Conservation (phyloP, 257 asterid genomes). For the Solanum virginianum region DNA sequence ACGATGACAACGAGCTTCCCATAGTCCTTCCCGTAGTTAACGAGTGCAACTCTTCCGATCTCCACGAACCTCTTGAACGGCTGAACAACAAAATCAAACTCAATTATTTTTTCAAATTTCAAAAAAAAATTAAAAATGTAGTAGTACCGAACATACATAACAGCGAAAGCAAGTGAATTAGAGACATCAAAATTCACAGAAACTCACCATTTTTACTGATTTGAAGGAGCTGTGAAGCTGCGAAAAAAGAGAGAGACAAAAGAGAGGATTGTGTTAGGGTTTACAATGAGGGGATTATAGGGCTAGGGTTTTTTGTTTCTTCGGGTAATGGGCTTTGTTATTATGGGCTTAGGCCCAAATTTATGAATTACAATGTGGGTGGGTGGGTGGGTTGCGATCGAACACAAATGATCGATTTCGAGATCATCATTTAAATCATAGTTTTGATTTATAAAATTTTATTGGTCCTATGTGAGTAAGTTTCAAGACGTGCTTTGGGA, state of each 20-base stretch:
- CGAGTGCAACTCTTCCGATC: slow-evolving; percentile 73
- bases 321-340: not conserved
- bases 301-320: not conserved
- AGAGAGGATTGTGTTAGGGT: not conserved
- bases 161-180: not conserved
- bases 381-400: not conserved
- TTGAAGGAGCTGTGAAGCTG: not conserved
- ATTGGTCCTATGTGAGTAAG: too few relatives aligned
- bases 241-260: not conserved
- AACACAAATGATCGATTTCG: too few relatives aligned
- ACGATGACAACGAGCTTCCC: slow-evolving; percentile 66
- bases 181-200: not conserved
- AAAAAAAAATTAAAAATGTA: not conserved
- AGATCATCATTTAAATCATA: not conserved
- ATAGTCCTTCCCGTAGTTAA: slow-evolving; percentile 63
- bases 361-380: not conserved
- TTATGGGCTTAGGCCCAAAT: not conserved
- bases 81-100: slow-evolving; percentile 5
- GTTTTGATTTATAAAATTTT: too few relatives aligned
- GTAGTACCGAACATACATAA: not conserved
- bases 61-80: slow-evolving; percentile 84
- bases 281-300: not conserved
- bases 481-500: too few relatives aligned
- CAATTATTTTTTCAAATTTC: not conserved
- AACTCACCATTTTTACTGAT: slow-evolving; percentile 10